phyloP scores from a whole-genome alignment of 2,329 filamentous ascomycete genomes.

The Hymenoscyphus fructigenus region DNA sequence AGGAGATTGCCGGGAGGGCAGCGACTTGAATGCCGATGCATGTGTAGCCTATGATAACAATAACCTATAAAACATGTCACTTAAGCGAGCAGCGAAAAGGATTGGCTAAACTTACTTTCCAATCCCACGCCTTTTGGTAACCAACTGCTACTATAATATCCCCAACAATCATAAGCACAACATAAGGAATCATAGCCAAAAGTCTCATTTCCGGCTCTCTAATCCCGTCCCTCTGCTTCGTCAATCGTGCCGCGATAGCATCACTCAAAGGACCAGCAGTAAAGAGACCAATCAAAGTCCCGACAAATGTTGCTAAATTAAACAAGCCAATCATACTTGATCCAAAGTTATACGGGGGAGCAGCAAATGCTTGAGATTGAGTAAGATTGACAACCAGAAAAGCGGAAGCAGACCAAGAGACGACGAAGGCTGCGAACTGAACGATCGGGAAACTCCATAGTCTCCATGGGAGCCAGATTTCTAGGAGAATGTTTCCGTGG shows the following conservation, averaged over 20 bases:
- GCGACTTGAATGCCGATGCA: constrained; percentile 58
- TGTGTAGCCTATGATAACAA: constrained; percentile 58
- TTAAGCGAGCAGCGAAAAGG: not conserved
- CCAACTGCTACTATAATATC: constrained; percentile 48
- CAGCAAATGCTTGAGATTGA: constrained; percentile 42
- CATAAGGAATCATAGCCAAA: constrained; percentile 37
- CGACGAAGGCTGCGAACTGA: constrained; percentile 60
- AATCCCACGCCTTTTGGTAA: constrained; percentile 52
- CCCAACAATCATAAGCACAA: constrained; percentile 46
- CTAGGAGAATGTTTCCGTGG: constrained; percentile 44
- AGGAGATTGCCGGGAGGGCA: constrained; percentile 56
- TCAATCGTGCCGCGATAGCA: constrained; percentile 31
- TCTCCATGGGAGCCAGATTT: constrained; percentile 62
- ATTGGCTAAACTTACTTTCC: constrained; percentile 41
- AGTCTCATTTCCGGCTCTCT: constrained; percentile 42
- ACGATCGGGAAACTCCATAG: constrained; percentile 63
- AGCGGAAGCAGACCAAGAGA: constrained; percentile 56
- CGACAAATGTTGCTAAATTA: constrained; percentile 50
- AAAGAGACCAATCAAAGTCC: constrained; percentile 44
- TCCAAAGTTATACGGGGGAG: constrained; percentile 31
- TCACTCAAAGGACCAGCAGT: constrained; percentile 52
- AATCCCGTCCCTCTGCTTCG: constrained; percentile 33
- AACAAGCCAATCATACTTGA: constrained; percentile 49
- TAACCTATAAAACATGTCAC: constrained; percentile 19
- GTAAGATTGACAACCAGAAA: constrained; percentile 62